Evolutionary conservation across 2,329 filamentous ascomycete genomes (phyloP), one percentile per base, ranked within the genome.

Genomic region (Akanthomyces lecanii): DNA sequence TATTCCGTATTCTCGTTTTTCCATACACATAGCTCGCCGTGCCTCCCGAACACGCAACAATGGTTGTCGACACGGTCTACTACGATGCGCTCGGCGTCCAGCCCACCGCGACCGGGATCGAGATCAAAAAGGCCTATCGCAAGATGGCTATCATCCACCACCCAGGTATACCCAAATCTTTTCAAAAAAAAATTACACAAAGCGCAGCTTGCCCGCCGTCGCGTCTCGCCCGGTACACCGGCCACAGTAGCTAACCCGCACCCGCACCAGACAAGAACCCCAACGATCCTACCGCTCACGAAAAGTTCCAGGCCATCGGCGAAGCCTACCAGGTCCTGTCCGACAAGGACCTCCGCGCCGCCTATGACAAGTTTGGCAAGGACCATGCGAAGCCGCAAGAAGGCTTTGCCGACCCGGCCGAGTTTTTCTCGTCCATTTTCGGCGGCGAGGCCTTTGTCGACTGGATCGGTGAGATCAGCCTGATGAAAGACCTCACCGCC

Each of bases 351-450:
- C 84, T 98, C 66, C 89, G 95, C 71, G 91, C 89, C 71, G 89
- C 91, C 72, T 99, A 99, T 81, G 95, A 99, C 78, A 96, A 97
- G 77, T 94, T 88, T 81, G 95, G 95, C 75, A 98, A 98, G 78
- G 95, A 99, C 71, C 87, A 91, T 69, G 93, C 95, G 6, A 91
- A 94, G 73, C 95, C 95, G 0, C 87, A 88, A 70, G 90, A 92
- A 71, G 95, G 95, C 66, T 99, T 99, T 75, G 91, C 91, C 81
- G 95, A 99, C 75, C 95, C 95, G 1, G 85, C 92, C 67, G 95
- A 99, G 78, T 99, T 99, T 84, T 99, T 99, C 79, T 90, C 90
- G 71, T 96, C 93, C 81, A 99, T 99, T 70, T 99, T 99, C 73
- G 95, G 95, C 69, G 95, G 95, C 65, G 94, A 97, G 70, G 92